Conservation (phyloP, 768 basidiomycete genomes). For the Aureoboletus auriporus region DNA sequence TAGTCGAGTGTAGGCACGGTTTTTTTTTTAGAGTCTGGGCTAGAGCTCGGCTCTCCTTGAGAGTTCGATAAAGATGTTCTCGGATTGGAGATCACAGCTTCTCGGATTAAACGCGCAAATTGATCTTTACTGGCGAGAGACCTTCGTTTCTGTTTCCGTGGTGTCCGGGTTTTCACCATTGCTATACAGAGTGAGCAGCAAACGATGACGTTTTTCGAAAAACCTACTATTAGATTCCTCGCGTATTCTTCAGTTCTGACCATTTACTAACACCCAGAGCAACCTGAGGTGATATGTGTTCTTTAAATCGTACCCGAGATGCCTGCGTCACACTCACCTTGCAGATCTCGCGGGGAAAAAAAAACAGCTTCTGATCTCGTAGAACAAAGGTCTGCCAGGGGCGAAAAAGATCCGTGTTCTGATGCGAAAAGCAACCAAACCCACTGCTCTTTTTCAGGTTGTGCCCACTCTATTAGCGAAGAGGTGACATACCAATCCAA, state of each 20-base stretch:
- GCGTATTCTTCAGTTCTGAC: background rate
- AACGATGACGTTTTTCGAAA: background rate
- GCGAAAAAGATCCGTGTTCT: background rate
- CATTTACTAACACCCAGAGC: background rate
- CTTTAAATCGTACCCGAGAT: background rate
- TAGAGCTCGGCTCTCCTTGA: background rate
- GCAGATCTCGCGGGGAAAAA: background rate
- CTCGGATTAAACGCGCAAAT: slow-evolving; percentile 22
- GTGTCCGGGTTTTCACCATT: slow-evolving; percentile 13
- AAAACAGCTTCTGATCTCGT: background rate
- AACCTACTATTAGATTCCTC: slow-evolving; percentile 2
- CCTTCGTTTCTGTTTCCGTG: slow-evolving; percentile 23
- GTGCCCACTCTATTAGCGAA: background rate
- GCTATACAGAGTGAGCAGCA: background rate
- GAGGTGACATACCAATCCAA: background rate
- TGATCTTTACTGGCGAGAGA: slow-evolving; percentile 22
- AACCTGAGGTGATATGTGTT: background rate
- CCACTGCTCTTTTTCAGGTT: background rate
- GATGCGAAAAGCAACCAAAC: background rate
- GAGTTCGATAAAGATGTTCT: slow-evolving; percentile 1
- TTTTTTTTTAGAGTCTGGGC: slow-evolving; percentile 3
- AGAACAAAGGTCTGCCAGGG: slow-evolving; percentile 31
- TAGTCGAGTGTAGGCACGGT: slow-evolving; percentile 16
- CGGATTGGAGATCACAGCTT: slow-evolving; percentile 6
- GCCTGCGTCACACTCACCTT: slow-evolving; percentile 2